phyloP scores from a whole-genome alignment of 345 rosid species.

The Rubroshorea leprosula region DNA sequence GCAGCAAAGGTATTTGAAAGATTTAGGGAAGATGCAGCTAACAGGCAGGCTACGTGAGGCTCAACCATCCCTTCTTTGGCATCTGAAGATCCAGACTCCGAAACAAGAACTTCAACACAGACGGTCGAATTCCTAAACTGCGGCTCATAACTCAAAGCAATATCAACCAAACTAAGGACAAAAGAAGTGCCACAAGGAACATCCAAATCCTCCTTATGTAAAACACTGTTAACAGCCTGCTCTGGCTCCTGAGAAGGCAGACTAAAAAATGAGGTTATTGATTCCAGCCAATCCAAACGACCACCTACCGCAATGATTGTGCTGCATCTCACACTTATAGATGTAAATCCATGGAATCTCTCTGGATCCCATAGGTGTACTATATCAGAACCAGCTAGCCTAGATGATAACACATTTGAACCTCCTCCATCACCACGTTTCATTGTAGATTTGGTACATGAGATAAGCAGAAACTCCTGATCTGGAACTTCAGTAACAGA shows the following conservation, averaged over 20 bases:
- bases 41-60: slow-evolving; percentile 56
- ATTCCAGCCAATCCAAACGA: slow-evolving; percentile 88
- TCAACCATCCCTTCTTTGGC: slow-evolving; percentile 29
- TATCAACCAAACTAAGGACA: slow-evolving; percentile 69
- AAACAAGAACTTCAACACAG: slow-evolving; percentile 13
- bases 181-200: slow-evolving; percentile 45
- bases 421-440: slow-evolving; percentile 97
- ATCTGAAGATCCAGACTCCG: slow-evolving; percentile 25
- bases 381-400: slow-evolving; percentile 82
- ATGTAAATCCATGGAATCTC: slow-evolving; percentile 35
- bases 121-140: slow-evolving; percentile 30
- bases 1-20: slow-evolving; percentile 39
- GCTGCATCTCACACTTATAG: slow-evolving; percentile 62
- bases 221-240: slow-evolving; percentile 23
- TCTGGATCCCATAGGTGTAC: slow-evolving; percentile 57
- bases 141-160: slow-evolving; percentile 89
- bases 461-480: slow-evolving; percentile 61
- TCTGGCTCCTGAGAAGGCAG: slow-evolving; percentile 36
- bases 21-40: slow-evolving; percentile 81
- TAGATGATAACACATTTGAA: slow-evolving; percentile 79
- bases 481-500: slow-evolving; percentile 51
- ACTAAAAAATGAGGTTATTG: slow-evolving; percentile 60
- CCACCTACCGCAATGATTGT: slow-evolving; percentile 87
- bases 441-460: slow-evolving; percentile 74
- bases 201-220: slow-evolving; percentile 30